Percentiles rank a stretch among this genome's conserved stretches.
These are phyloP conservation scores for Ilyonectria sp. DNA, from an alignment of 2,329 filamentous ascomycete species.

Conservation along the genomic window DNA sequence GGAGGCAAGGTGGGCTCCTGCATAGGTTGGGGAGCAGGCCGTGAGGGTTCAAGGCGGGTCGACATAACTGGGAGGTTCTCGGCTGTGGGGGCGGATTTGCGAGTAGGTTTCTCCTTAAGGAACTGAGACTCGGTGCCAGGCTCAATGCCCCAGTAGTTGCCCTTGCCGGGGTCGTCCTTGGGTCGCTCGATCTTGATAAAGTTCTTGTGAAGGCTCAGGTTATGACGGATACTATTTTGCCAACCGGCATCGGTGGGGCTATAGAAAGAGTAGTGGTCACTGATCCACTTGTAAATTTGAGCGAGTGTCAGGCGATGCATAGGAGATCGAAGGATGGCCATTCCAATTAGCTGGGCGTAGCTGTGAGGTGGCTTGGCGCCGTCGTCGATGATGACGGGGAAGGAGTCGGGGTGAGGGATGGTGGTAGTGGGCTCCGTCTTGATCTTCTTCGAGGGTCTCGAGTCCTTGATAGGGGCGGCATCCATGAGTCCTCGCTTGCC, in stretches of 20 bases:
- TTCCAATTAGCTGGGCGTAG: slow-evolving; percentile 95
- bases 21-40: slow-evolving; percentile 56
- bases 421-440: slow-evolving; percentile 67
- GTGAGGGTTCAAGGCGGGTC: slow-evolving; percentile 67
- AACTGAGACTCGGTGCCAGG: slow-evolving; percentile 92
- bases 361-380: slow-evolving; percentile 91
- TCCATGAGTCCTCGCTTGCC: slow-evolving; percentile 79
- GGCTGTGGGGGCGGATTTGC: slow-evolving; percentile 69
- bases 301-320: slow-evolving; percentile 88
- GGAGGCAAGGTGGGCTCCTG: slow-evolving; percentile 66
- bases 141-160: slow-evolving; percentile 96
- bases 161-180: slow-evolving; percentile 97
- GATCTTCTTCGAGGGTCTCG: slow-evolving; percentile 76
- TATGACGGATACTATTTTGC: slow-evolving; percentile 99
- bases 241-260: slow-evolving; percentile 87
- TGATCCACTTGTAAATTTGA: slow-evolving; percentile 99
- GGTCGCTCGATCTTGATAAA: slow-evolving; percentile 96
- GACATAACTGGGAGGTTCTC: slow-evolving; percentile 74
- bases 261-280: slow-evolving; percentile 94
- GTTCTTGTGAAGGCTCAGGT: slow-evolving; percentile 95
- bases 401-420: slow-evolving; percentile 82
- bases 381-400: slow-evolving; percentile 86
- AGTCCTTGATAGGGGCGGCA: slow-evolving; percentile 80
- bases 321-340: slow-evolving; percentile 93
- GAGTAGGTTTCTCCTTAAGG: slow-evolving; percentile 85